Evolutionary conservation across 2,329 filamentous ascomycete species (phyloP).

Genomic region (Diaporthe destruens): DNA sequence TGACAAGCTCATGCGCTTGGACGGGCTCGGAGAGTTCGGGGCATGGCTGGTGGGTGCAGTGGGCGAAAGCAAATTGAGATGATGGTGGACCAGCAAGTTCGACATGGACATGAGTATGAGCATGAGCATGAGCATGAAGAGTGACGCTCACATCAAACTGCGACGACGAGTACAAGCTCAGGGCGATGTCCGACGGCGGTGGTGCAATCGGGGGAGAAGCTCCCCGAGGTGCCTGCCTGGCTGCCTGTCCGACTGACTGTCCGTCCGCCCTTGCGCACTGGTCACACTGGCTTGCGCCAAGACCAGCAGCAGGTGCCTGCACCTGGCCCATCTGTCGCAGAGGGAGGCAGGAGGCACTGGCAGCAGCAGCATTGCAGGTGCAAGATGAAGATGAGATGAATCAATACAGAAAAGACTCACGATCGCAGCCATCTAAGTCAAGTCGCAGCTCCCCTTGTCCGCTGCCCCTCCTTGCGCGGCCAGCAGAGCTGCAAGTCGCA

Average conservation of each 20-base stretch:
- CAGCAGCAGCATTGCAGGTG: background rate
- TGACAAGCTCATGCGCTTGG: conserved; percentile 32
- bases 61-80: conserved; percentile 19
- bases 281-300: conserved; percentile 24
- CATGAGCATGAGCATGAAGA: background rate
- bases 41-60: conserved; percentile 18
- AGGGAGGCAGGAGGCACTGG: background rate
- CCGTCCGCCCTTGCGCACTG: background rate
- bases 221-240: conserved; percentile 24
- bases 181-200: background rate
- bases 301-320: conserved; percentile 4
- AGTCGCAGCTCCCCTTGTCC: conserved; percentile 15
- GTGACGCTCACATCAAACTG: conserved; percentile 4
- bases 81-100: background rate
- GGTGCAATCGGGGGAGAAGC: background rate
- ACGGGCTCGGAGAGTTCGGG: background rate
- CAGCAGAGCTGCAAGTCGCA: conserved; percentile 20
- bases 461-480: conserved; percentile 17
- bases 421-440: conserved; percentile 40
- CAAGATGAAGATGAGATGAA: background rate
- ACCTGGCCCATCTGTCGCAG: background rate
- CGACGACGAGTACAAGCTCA: conserved; percentile 3
- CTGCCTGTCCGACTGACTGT: too few relatives aligned
- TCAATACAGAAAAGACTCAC: conserved; percentile 28
- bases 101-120: too few relatives aligned